Percentiles rank a stretch among this genome's conserved stretches.
Conservation (phyloP, 75 land plant genomes). For the Picea sitchensis region DNA sequence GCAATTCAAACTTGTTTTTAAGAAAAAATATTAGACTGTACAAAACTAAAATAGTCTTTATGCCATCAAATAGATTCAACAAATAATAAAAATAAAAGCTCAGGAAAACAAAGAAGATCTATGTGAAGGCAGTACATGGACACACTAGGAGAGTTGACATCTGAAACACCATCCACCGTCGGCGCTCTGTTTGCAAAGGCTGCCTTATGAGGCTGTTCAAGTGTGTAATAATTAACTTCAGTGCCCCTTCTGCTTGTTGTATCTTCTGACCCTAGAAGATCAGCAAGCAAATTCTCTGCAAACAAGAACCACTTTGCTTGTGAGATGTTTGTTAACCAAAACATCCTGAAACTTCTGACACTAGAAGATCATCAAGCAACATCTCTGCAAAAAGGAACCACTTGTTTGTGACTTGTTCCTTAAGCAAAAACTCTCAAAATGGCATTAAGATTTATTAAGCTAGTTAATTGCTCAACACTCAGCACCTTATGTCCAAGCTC, state of each 20-base stretch:
- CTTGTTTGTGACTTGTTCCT: no score
- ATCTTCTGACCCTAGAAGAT: constrained; percentile 37
- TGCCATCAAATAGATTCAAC: not conserved
- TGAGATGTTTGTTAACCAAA: not conserved
- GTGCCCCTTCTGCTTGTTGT: not conserved
- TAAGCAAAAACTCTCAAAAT: no score
- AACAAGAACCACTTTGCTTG: not conserved
- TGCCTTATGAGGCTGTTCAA: constrained; percentile 7
- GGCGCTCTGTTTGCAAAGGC: not conserved
- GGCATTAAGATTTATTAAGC: no score
- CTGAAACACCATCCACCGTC: constrained; percentile 12
- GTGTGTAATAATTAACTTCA: constrained; percentile 13
- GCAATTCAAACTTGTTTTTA: not conserved
- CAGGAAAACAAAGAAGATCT: not conserved
- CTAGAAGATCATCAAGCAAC: constrained; percentile 68
- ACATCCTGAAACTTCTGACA: constrained; percentile 47
- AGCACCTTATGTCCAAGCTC: no score
- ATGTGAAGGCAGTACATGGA: constrained; percentile 18
- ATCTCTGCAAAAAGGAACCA: constrained; percentile 39
- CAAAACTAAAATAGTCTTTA: not conserved
- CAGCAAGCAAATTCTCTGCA: constrained; percentile 71
- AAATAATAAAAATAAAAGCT: not conserved
- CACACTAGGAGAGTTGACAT: constrained; percentile 18
- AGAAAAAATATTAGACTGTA: not conserved
- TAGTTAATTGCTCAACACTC: no score